phyloP scores from a whole-genome alignment of 1,284 basidiomycete species.

The Butyriboletus appendiculatus region DNA sequence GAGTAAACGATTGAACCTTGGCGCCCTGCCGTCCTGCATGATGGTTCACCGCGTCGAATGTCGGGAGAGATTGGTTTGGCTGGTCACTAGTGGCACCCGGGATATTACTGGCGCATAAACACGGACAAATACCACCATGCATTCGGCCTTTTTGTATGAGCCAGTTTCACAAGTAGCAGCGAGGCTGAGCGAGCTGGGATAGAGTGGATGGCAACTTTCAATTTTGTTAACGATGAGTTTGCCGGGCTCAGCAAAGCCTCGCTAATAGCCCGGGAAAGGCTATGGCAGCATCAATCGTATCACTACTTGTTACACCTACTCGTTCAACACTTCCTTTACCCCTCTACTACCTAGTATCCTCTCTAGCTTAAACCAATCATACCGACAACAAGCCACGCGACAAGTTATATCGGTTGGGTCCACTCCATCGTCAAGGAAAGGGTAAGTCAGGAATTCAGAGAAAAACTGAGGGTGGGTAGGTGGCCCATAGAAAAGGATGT shows the following conservation, averaged over 20 bases:
- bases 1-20: constrained; percentile 39
- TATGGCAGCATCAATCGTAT: neutral
- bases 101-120: constrained; percentile 11
- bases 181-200: too few relatives aligned
- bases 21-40: constrained; percentile 59
- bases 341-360: constrained; percentile 52
- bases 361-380: constrained; percentile 86
- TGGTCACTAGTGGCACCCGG: too few relatives aligned
- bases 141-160: too few relatives aligned
- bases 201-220: neutral
- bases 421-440: constrained; percentile 83
- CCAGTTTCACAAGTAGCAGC: too few relatives aligned
- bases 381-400: constrained; percentile 81
- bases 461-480: constrained; percentile 93
- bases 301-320: neutral
- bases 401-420: constrained; percentile 80
- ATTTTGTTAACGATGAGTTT: too few relatives aligned
- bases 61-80: neutral
- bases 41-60: constrained; percentile 1
- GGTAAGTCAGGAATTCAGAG: constrained; percentile 82
- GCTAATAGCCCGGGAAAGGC: neutral
- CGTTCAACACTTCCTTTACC: constrained; percentile 18
- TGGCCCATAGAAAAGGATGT: constrained; percentile 90
- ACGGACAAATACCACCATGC: constrained; percentile 22
- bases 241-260: neutral